Percentiles rank a stretch among this genome's conserved stretches.
phyloP scores from a whole-genome alignment of 306 rosid species.

The Cicer cuneatum region DNA sequence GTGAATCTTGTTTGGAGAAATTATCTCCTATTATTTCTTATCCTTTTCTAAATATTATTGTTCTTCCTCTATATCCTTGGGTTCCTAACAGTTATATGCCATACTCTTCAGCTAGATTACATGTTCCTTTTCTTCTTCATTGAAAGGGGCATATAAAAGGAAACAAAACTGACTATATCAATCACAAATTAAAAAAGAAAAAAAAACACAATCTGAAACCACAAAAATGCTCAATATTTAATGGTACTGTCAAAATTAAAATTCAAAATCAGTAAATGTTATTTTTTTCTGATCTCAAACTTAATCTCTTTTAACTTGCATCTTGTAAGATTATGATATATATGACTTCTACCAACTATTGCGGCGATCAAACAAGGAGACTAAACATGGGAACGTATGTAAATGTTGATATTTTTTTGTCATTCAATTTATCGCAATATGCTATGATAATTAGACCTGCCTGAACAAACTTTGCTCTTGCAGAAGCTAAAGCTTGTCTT shows the following conservation, averaged over 20 bases:
- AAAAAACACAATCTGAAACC: not conserved
- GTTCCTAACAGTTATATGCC: not conserved
- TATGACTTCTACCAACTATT: slow-evolving; percentile 5
- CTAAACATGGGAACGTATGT: not conserved
- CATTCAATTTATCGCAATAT: slow-evolving; percentile 7
- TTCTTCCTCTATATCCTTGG: no score
- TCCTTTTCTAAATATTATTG: no score
- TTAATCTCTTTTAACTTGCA: no score
- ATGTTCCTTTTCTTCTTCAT: slow-evolving; percentile 15
- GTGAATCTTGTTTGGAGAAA: no score
- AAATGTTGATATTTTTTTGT: not conserved
- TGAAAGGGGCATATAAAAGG: slow-evolving; percentile 4
- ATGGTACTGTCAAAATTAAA: not conserved
- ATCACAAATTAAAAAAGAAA: not conserved
- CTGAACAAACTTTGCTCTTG: slow-evolving; percentile 66
- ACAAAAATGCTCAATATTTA: not conserved
- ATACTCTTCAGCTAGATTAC: slow-evolving; percentile 20
- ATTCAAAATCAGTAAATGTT: slow-evolving; percentile 1
- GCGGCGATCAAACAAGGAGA: slow-evolving; percentile 7
- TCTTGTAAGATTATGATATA: slow-evolving; percentile 2
- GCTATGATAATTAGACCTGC: slow-evolving; percentile 46
- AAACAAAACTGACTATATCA: slow-evolving; percentile 5
- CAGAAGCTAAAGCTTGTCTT: slow-evolving; percentile 63
- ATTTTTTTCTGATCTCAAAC: no score
- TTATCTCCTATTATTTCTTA: no score